phyloP scores from a whole-genome alignment of 306 rosid species.

The Quercus rubra region DNA sequence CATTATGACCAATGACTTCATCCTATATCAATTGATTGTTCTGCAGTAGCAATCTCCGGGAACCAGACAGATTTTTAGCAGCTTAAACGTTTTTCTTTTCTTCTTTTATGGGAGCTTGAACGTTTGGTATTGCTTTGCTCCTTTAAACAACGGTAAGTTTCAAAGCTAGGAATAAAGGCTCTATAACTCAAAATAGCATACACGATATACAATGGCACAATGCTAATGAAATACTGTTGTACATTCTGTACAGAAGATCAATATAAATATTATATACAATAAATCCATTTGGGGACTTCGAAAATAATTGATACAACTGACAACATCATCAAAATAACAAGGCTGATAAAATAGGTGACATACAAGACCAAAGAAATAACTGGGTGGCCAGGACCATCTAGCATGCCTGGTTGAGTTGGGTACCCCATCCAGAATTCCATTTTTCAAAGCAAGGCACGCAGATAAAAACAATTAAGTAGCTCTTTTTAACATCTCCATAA shows the following conservation, averaged over 20 bases:
- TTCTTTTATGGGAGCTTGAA: not conserved
- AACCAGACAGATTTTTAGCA: not conserved
- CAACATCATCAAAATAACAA: not conserved
- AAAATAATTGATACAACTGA: not conserved
- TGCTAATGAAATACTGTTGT: not conserved
- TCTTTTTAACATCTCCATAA: slow-evolving; percentile 45
- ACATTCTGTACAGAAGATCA: not conserved
- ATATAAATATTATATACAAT: not conserved
- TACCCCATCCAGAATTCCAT: not conserved
- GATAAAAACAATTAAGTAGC: slow-evolving; percentile 24
- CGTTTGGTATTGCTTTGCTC: not conserved
- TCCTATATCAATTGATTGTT: no score
- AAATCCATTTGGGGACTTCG: not conserved
- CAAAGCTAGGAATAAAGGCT: not conserved
- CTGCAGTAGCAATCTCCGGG: not conserved
- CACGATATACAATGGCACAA: not conserved
- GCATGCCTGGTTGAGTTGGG: not conserved
- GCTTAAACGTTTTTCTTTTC: not conserved
- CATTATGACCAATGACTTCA: no score
- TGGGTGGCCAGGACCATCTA: not conserved
- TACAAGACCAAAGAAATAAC: no score
- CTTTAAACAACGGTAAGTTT: not conserved
- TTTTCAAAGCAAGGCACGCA: not conserved
- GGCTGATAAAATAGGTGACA: not conserved
- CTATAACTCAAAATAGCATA: not conserved